Conservation (phyloP, 176 grass and related monocot genomes). For the Aegilops bicornis region DNA sequence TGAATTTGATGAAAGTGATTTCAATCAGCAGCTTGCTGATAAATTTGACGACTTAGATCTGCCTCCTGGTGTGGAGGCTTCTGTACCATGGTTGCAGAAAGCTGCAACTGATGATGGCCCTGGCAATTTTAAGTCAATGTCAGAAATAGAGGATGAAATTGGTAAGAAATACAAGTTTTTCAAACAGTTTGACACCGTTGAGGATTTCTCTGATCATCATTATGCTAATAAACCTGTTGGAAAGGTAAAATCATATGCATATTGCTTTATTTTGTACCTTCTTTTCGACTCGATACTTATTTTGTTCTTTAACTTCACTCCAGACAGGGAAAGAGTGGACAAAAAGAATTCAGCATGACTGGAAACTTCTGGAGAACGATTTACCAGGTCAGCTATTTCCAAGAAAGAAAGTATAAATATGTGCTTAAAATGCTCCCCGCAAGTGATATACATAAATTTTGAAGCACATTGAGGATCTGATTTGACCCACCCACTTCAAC, state of each 20-base stretch:
- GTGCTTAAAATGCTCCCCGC: background rate
- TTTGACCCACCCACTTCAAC: conserved; percentile 9
- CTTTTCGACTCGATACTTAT: background rate
- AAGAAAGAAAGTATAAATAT: background rate
- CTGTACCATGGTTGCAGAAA: conserved; percentile 59
- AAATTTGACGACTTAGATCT: conserved; percentile 83
- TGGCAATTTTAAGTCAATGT: conserved; percentile 41
- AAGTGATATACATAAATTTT: background rate
- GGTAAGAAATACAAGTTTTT: conserved; percentile 71
- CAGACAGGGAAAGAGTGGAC: conserved; percentile 74
- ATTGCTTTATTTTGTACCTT: background rate
- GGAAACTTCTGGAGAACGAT: conserved; percentile 82
- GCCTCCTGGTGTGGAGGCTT: conserved; percentile 82
- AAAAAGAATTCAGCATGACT: conserved; percentile 86
- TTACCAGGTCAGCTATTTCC: conserved; percentile 63
- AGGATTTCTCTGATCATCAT: conserved; percentile 73
- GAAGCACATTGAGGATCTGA: background rate
- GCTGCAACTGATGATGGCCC: conserved; percentile 9
- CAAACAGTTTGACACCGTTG: conserved; percentile 85
- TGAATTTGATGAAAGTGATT: conserved; percentile 42
- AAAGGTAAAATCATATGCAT: conserved; percentile 42
- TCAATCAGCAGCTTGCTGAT: conserved; percentile 54
- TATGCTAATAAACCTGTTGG: conserved; percentile 40
- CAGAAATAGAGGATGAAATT: conserved; percentile 68
- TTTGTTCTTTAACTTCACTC: conserved; percentile 1